Percentiles rank a stretch among this genome's conserved stretches.
These are phyloP conservation scores for Wickerhamomyces rabaulensis DNA, from an alignment of 805 yeast genomes.

Conservation along the genomic window DNA sequence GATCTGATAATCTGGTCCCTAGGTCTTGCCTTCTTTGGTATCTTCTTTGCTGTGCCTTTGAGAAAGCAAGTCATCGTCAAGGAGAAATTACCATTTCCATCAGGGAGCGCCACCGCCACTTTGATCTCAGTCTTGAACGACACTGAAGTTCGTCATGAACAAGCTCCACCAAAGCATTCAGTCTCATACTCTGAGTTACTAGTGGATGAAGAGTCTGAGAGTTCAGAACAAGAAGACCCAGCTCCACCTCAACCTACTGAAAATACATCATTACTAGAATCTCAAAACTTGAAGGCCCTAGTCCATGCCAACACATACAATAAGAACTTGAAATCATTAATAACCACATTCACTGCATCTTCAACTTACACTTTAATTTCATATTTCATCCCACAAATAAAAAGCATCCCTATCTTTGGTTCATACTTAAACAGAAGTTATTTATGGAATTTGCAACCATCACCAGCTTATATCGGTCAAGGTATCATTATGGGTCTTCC, in stretches of 20 bases:
- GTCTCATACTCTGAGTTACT: slow-evolving; percentile 13
- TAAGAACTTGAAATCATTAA: slow-evolving; percentile 56
- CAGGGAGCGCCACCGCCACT: slow-evolving; percentile 95
- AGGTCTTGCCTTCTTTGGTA: slow-evolving; percentile 91
- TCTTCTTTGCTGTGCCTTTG: slow-evolving; percentile 88
- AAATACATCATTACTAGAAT: slow-evolving; percentile 23
- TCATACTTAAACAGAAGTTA: slow-evolving; percentile 49
- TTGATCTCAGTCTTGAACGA: slow-evolving; percentile 83
- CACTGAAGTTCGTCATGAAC: slow-evolving; percentile 38
- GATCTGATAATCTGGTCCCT: slow-evolving; percentile 76
- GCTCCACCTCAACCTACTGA: slow-evolving; percentile 3
- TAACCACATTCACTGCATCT: slow-evolving; percentile 59
- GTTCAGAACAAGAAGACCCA: slow-evolving; percentile 1
- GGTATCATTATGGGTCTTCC: slow-evolving; percentile 97
- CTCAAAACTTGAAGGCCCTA: slow-evolving; percentile 24
- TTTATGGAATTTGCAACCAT: slow-evolving; percentile 88
- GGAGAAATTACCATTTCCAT: slow-evolving; percentile 87
- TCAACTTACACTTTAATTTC: slow-evolving; percentile 67
- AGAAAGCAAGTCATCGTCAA: slow-evolving; percentile 82
- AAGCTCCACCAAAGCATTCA: slow-evolving; percentile 4
- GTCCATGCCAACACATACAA: slow-evolving; percentile 32
- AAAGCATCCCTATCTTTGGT: slow-evolving; percentile 76
- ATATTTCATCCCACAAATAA: slow-evolving; percentile 67
- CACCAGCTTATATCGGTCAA: slow-evolving; percentile 96
- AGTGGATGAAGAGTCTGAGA: slow-evolving; percentile 15